Conservation (phyloP, 306 rosid genomes). For the Vigna nakashimae region DNA sequence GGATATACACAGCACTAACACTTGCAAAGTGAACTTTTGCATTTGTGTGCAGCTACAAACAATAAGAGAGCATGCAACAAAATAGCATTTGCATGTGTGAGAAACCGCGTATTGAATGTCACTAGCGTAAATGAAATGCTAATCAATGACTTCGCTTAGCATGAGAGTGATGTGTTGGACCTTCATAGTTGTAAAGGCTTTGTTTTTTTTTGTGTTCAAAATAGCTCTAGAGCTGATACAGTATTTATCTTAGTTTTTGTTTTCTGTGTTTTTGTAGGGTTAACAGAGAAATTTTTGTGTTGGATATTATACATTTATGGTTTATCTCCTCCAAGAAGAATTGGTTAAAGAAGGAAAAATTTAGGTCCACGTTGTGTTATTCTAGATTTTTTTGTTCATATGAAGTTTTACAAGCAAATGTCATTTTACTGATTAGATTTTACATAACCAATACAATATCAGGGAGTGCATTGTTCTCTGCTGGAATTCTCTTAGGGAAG, state of each 20-base stretch:
- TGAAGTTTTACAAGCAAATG: constrained; percentile 35
- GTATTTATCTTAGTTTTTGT: no score
- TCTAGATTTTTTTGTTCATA: neutral
- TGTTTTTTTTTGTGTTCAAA: neutral
- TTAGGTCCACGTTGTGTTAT: constrained; percentile 27
- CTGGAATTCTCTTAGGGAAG: constrained; percentile 38
- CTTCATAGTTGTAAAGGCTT: neutral
- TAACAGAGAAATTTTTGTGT: neutral
- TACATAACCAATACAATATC: constrained; percentile 34
- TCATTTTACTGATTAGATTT: constrained; percentile 26
- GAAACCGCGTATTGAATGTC: neutral
- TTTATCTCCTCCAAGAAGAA: neutral
- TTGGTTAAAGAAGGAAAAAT: constrained; percentile 20
- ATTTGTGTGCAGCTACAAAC: neutral
- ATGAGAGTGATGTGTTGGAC: neutral
- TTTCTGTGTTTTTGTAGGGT: neutral
- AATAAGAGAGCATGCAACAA: neutral
- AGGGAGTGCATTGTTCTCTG: constrained; percentile 37
- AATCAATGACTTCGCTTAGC: neutral
- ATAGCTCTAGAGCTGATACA: neutral
- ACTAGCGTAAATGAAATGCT: neutral
- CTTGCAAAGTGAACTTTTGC: neutral
- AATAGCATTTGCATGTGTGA: neutral
- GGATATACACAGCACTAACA: neutral
- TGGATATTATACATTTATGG: neutral